A percentile compares a stretch with the other conserved stretches of the same genome.
Conservation (phyloP, 768 basidiomycete species). For the Russula sp. region DNA sequence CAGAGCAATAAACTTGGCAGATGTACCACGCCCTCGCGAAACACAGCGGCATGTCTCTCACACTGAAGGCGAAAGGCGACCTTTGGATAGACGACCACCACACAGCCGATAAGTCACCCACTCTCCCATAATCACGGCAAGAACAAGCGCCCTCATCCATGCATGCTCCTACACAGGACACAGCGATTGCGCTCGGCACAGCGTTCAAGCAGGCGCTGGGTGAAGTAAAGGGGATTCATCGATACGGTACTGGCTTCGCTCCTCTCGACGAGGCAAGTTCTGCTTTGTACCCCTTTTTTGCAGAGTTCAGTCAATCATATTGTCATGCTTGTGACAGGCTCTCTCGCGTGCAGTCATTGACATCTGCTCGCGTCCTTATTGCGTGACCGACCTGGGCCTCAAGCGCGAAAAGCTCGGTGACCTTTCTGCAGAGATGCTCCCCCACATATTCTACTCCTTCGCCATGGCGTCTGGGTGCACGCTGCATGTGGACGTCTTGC, state of each 20-base stretch:
- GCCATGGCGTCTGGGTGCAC: slow-evolving; percentile 94
- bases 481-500: slow-evolving; percentile 87
- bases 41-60: slow-evolving; percentile 89
- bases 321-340: slow-evolving; percentile 45
- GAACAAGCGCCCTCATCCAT: slow-evolving; percentile 5
- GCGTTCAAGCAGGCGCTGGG: slow-evolving; percentile 95
- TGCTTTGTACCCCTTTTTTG: neutral
- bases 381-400: slow-evolving; percentile 83
- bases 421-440: slow-evolving; percentile 95
- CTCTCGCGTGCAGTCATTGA: slow-evolving; percentile 95
- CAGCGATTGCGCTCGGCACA: slow-evolving; percentile 76
- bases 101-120: slow-evolving; percentile 81
- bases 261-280: slow-evolving; percentile 85
- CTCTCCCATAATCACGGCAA: neutral
- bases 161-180: slow-evolving; percentile 59
- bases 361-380: slow-evolving; percentile 95
- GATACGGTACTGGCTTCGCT: slow-evolving; percentile 95
- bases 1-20: slow-evolving; percentile 33
- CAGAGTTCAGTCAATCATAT: neutral
- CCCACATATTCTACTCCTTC: slow-evolving; percentile 96
- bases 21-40: slow-evolving; percentile 98
- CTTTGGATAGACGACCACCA: slow-evolving; percentile 99
- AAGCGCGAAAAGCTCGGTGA: slow-evolving; percentile 91
- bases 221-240: slow-evolving; percentile 86
- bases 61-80: slow-evolving; percentile 89